Conservation (phyloP, 2,329 filamentous ascomycete species). For the Xylariaceae sp. region DNA sequence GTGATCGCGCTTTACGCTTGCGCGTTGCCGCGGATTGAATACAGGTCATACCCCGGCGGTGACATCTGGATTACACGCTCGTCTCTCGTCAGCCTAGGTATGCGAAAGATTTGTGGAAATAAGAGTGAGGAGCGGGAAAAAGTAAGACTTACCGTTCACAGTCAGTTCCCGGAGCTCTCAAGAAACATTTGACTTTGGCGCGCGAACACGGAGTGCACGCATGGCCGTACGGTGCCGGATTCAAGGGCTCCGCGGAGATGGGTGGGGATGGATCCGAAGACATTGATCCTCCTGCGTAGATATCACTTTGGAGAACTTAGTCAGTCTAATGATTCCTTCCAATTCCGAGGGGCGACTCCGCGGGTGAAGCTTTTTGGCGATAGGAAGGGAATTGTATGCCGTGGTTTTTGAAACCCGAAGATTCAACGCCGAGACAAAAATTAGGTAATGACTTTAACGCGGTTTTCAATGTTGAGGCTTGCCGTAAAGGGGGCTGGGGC, state of each 20-base stretch:
- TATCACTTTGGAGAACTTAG: neutral
- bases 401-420: no score
- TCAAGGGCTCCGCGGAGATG: neutral
- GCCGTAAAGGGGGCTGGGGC: no score
- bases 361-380: no score
- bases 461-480: no score
- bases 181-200: constrained; percentile 28
- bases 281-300: neutral
- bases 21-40: constrained; percentile 17
- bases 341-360: no score
- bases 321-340: neutral
- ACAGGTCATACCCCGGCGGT: constrained; percentile 24
- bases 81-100: neutral
- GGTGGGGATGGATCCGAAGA: neutral
- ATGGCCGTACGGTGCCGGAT: constrained; percentile 22
- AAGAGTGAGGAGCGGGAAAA: neutral
- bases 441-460: no score
- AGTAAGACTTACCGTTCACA: constrained; percentile 18
- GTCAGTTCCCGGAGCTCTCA: constrained; percentile 13
- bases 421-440: no score
- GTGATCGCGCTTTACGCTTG: constrained; percentile 18
- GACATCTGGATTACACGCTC: constrained; percentile 12
- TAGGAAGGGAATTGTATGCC: no score
- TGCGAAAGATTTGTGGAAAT: neutral
- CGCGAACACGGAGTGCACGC: constrained; percentile 23